A percentile compares a stretch with the other conserved stretches of the same genome.
phyloP scores from a whole-genome alignment of 2,329 filamentous ascomycete species.

The Xylaria sp. region DNA sequence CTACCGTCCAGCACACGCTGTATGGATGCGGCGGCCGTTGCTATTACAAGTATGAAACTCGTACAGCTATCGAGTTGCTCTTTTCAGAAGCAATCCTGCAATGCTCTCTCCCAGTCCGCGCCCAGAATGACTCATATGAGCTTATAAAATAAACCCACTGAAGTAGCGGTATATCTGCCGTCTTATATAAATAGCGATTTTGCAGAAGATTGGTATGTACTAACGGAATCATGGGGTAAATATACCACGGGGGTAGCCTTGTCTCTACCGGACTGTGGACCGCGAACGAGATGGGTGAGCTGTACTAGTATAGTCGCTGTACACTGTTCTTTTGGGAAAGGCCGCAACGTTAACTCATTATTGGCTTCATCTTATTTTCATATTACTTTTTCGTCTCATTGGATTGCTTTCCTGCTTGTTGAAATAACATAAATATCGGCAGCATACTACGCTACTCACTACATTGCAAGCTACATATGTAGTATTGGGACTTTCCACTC shows the following conservation, averaged over 20 bases:
- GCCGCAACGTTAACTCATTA: neutral
- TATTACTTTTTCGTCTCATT: neutral
- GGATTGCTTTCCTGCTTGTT: neutral
- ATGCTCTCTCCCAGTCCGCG: neutral
- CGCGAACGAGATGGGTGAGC: neutral
- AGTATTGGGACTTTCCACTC: neutral
- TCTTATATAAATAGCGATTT: constrained; percentile 4
- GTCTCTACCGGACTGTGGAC: neutral
- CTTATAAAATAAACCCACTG: neutral
- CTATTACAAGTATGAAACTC: neutral
- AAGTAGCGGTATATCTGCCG: neutral
- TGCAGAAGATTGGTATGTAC: neutral
- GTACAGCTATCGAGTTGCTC: constrained; percentile 12
- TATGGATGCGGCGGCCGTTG: neutral
- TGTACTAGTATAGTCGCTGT: neutral
- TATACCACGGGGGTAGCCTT: neutral
- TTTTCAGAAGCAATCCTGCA: constrained; percentile 1
- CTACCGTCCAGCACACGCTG: neutral
- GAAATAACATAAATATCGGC: neutral
- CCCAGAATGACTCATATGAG: constrained; percentile 6
- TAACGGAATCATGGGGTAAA: neutral
- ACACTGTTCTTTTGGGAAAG: neutral
- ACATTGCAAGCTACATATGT: too few relatives aligned
- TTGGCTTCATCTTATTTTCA: neutral
- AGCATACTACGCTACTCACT: too few relatives aligned